phyloP scores from a whole-genome alignment of 2,329 filamentous ascomycete genomes.

The Colletotrichum sp. region DNA sequence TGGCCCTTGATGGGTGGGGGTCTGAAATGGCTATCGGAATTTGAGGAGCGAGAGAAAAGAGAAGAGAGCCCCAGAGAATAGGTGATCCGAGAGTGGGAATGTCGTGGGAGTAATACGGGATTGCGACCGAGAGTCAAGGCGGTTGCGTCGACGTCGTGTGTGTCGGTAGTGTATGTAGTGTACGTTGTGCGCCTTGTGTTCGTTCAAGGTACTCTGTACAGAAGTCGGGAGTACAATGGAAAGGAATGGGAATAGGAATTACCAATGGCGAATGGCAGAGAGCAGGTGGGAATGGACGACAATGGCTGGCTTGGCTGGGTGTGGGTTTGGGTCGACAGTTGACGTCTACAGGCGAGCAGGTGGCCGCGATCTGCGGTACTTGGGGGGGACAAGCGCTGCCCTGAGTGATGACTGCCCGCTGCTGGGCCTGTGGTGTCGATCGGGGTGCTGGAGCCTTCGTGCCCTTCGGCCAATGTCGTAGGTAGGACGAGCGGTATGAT shows the following conservation, averaged over 20 bases:
- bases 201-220: not conserved
- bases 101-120: slow-evolving; percentile 20
- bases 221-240: not conserved
- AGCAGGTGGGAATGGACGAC: not conserved
- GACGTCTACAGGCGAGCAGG: slow-evolving; percentile 8
- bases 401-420: not conserved
- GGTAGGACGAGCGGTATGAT: not conserved
- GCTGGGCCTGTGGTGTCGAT: not conserved
- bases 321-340: slow-evolving; percentile 12
- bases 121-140: slow-evolving; percentile 2
- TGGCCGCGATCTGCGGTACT: slow-evolving; percentile 16
- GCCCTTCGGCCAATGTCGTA: not conserved
- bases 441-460: not conserved
- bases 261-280: not conserved
- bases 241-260: not conserved
- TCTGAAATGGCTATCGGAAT: slow-evolving; percentile 17
- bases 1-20: slow-evolving; percentile 10
- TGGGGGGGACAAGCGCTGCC: not conserved
- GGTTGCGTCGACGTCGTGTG: slow-evolving; percentile 12
- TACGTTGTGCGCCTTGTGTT: not conserved
- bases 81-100: slow-evolving; percentile 13
- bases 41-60: slow-evolving; percentile 16
- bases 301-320: slow-evolving; percentile 9
- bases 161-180: not conserved
- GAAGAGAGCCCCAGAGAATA: slow-evolving; percentile 13